Conservation (phyloP, 2,329 filamentous ascomycete genomes). For the Drechmeria coniospora region DNA sequence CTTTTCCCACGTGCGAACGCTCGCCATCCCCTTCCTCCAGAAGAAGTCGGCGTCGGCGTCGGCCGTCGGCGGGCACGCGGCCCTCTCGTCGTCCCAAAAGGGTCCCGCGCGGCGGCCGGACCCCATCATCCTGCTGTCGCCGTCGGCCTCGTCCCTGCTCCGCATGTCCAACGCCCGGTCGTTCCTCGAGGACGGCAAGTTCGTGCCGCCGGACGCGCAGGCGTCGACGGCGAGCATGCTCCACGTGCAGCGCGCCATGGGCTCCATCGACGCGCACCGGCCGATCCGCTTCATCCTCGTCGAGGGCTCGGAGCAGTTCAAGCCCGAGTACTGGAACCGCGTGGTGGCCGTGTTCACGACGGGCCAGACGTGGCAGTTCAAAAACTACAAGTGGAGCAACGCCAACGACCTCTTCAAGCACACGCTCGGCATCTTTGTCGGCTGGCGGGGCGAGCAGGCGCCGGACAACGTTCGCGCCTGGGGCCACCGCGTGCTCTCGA, state of each 20-base stretch:
- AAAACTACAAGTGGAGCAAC: conserved; percentile 90
- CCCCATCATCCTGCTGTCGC: conserved; percentile 93
- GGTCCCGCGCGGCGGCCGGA: conserved; percentile 39
- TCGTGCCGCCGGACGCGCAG: conserved; percentile 58
- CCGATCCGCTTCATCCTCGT: conserved; percentile 90
- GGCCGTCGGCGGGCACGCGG: conserved; percentile 23
- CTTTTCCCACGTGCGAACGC: conserved; percentile 84
- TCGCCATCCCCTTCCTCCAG: conserved; percentile 61
- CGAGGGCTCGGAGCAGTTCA: conserved; percentile 85
- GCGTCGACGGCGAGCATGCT: conserved; percentile 63
- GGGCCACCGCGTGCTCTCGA: conserved; percentile 69
- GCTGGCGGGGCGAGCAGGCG: conserved; percentile 71
- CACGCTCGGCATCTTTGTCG: conserved; percentile 74
- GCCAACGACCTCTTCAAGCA: conserved; percentile 82
- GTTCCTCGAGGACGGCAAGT: conserved; percentile 77
- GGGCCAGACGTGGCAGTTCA: conserved; percentile 96
- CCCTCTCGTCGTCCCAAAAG: conserved; percentile 40
- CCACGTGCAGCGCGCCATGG: conserved; percentile 66
- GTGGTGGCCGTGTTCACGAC: conserved; percentile 96
- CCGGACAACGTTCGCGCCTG: conserved; percentile 69
- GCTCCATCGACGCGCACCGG: conserved; percentile 50
- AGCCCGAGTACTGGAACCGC: conserved; percentile 92
- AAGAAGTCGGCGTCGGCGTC: conserved; percentile 33
- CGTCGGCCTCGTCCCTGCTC: conserved; percentile 84
- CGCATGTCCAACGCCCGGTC: conserved; percentile 92